Evolutionary conservation across 2,329 filamentous ascomycete genomes (phyloP).

Genomic region (Fusarium neocosmosporiellum): DNA sequence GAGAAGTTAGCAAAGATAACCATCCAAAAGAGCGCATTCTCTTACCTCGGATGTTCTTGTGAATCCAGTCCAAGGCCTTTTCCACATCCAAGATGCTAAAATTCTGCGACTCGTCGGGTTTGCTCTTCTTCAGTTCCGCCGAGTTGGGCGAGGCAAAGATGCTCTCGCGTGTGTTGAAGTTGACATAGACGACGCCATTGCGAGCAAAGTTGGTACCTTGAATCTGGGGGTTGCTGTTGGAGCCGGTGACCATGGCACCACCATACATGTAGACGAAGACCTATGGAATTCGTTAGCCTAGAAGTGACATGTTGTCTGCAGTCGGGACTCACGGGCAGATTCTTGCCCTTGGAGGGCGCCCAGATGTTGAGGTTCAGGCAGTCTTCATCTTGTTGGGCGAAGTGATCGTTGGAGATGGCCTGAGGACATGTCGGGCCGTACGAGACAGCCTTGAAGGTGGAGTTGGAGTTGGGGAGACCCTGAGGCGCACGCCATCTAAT

Average conservation of each 20-base stretch:
- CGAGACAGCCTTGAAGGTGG: constrained; percentile 20
- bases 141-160: constrained; percentile 58
- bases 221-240: constrained; percentile 53
- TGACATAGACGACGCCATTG: constrained; percentile 52
- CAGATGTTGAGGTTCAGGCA: constrained; percentile 57
- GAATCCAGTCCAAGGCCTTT: constrained; percentile 43
- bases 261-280: constrained; percentile 57
- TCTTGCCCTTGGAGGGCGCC: constrained; percentile 42
- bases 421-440: constrained; percentile 41
- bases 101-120: constrained; percentile 38
- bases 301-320: neutral
- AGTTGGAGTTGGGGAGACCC: constrained; percentile 23
- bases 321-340: constrained; percentile 41
- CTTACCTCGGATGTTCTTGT: constrained; percentile 37
- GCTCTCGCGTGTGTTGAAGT: constrained; percentile 55
- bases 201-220: constrained; percentile 51
- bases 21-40: neutral
- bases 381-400: constrained; percentile 49
- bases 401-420: constrained; percentile 28
- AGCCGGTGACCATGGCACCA: constrained; percentile 46
- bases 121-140: constrained; percentile 45
- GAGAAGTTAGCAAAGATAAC: neutral
- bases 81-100: constrained; percentile 42
- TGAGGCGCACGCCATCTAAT: constrained; percentile 39
- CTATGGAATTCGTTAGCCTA: constrained; percentile 6